phyloP scores from a whole-genome alignment of 2,329 filamentous ascomycete genomes.

The Byssoonygena ceratinophila region DNA sequence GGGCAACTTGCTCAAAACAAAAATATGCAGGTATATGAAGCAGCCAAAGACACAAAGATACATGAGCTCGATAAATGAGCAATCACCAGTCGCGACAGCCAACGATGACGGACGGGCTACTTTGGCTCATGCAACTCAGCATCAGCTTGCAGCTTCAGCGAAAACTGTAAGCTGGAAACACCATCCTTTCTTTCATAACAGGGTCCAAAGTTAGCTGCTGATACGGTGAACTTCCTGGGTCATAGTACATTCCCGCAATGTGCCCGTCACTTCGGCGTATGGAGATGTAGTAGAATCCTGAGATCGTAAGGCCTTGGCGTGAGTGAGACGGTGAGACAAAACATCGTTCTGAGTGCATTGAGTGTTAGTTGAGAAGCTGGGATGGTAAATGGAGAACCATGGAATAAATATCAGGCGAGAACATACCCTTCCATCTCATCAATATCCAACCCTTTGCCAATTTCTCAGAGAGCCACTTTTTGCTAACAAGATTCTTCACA shows the following conservation, averaged over 20 bases:
- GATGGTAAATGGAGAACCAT: too few relatives aligned
- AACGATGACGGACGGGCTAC: too few relatives aligned
- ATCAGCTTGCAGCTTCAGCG: too few relatives aligned
- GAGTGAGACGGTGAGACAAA: conserved; percentile 40
- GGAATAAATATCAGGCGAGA: not conserved
- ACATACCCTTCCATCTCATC: conserved; percentile 43
- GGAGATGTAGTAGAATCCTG: conserved; percentile 43
- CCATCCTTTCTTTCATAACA: conserved; percentile 29
- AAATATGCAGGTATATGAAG: too few relatives aligned
- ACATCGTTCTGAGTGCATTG: conserved; percentile 32
- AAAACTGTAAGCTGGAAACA: conserved; percentile 36
- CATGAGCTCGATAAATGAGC: too few relatives aligned
- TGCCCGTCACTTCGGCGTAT: conserved; percentile 37
- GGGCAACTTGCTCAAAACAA: not conserved
- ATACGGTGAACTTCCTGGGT: conserved; percentile 41
- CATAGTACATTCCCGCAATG: conserved; percentile 42
- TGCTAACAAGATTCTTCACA: conserved; percentile 36
- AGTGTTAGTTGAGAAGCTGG: too few relatives aligned
- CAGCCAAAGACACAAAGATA: too few relatives aligned
- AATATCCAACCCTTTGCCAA: conserved; percentile 38
- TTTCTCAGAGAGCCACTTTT: conserved; percentile 36
- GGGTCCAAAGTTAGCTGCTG: conserved; percentile 39
- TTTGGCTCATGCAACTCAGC: too few relatives aligned
- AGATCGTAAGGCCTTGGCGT: conserved; percentile 40
- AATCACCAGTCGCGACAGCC: too few relatives aligned